Evolutionary conservation across 495 filamentous ascomycete species (phyloP), one percentile per base, ranked within the genome.

Genomic region (Melanomma pulvis-pyrius): DNA sequence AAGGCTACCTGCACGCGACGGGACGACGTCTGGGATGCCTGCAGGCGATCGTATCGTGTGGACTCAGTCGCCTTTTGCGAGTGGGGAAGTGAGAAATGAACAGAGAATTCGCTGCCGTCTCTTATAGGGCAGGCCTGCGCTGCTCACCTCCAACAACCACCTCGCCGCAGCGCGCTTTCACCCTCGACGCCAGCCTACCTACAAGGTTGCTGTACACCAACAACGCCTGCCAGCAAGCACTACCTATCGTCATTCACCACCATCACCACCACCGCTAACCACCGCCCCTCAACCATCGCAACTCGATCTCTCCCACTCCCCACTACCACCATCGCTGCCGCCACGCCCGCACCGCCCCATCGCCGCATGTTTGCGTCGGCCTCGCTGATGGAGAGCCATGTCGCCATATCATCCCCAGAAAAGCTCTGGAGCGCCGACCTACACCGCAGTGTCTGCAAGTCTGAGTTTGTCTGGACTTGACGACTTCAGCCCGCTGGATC

Each of bases 381-480:
- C 21, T 54, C 22, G 65, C 65, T 68, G 41, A 68, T 68, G 65
- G 65, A 68, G 65, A 68, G 65, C 22, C 63, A 68, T 68, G 65
- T 59, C 52, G 34, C 34, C 36, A 21, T 68, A 58, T 30, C 30
- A 58, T 44, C 19, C 15, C 24, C 65, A 24, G 51, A 22, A 44
- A 50, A 67, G 28, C 44, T 54, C 59, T 68, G 59, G 59, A 39
- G 50, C 51, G 39, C 65, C 59, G 65, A 68, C 65, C 52, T 68
- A 63, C 65, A 63, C 59, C 59, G 59, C 65, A 44, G 53, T 28
- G 13, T 55, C 51, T 68, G 65, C 59, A 32, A 63, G 59, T 52
- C 51, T 53, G 65, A 68, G 54, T 68, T 68, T 68, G 65, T 68
- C 57, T 68, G 65, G 65, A 68, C 65, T 63, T 68, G 65, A 68